A percentile compares a stretch with the other conserved stretches of the same genome.
Evolutionary conservation across 257 asterid species (phyloP).

Genomic region (Solanum virginianum): DNA sequence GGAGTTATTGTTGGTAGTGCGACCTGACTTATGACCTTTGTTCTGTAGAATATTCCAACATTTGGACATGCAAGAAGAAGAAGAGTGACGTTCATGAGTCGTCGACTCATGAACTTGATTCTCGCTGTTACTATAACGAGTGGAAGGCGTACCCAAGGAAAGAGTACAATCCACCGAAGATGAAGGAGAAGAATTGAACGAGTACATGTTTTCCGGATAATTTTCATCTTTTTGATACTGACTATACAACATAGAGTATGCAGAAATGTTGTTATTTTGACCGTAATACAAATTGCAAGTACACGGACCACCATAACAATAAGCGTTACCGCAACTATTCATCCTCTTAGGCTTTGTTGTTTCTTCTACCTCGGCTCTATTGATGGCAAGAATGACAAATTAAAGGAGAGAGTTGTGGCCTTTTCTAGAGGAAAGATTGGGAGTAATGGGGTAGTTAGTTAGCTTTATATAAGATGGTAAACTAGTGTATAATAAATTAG

Average conservation of each 20-base stretch:
- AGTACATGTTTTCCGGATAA: conserved; percentile 17
- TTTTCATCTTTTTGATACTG: conserved; percentile 14
- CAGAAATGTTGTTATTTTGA: conserved; percentile 28
- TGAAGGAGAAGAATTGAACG: background rate
- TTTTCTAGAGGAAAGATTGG: background rate
- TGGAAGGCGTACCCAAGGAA: conserved; percentile 79
- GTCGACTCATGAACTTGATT: background rate
- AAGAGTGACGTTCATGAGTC: conserved; percentile 32
- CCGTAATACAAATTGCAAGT: conserved; percentile 30
- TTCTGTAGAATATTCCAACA: background rate
- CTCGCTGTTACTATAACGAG: conserved; percentile 29
- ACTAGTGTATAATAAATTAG: conserved; percentile 7
- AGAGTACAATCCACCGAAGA: conserved; percentile 78
- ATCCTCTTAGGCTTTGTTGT: conserved; percentile 7
- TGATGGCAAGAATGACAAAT: conserved; percentile 11
- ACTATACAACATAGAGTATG: conserved; percentile 40
- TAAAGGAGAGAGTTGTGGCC: background rate
- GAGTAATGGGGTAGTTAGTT: conserved; percentile 4
- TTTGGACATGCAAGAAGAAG: conserved; percentile 20
- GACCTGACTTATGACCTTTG: conserved; percentile 22
- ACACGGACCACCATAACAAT: conserved; percentile 15
- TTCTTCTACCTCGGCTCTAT: background rate
- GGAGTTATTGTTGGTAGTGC: conserved; percentile 6
- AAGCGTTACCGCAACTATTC: conserved; percentile 27
- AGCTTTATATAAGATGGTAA: conserved; percentile 24